A percentile compares a stretch with the other conserved stretches of the same genome.
phyloP scores from a whole-genome alignment of 2,329 filamentous ascomycete genomes.

The Verticillium isaacii region DNA sequence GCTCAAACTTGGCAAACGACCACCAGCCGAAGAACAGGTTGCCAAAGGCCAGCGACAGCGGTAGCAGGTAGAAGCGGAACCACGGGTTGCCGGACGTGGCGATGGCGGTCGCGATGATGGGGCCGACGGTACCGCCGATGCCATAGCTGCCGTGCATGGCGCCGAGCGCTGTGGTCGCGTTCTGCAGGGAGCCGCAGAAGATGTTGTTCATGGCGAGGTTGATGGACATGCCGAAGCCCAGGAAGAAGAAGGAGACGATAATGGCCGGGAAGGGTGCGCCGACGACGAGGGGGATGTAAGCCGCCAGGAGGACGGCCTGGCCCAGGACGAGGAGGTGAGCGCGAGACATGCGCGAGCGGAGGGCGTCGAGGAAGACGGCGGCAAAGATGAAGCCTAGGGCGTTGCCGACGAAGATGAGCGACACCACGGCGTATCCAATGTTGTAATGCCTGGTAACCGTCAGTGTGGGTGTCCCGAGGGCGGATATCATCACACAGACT shows the following conservation, averaged over 20 bases:
- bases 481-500: conserved; percentile 6
- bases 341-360: conserved; percentile 60
- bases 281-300: conserved; percentile 61
- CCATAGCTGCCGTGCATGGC: conserved; percentile 65
- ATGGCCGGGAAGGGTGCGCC: conserved; percentile 67
- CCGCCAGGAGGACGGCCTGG: conserved; percentile 51
- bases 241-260: conserved; percentile 63
- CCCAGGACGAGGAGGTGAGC: conserved; percentile 58
- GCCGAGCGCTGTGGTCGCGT: conserved; percentile 53
- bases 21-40: conserved; percentile 58
- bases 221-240: conserved; percentile 54
- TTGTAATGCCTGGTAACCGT: conserved; percentile 50
- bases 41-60: conserved; percentile 50
- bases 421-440: conserved; percentile 75
- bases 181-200: conserved; percentile 50
- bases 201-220: conserved; percentile 55
- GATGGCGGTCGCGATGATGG: conserved; percentile 70
- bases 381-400: conserved; percentile 72
- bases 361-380: conserved; percentile 62
- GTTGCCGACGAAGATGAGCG: conserved; percentile 75
- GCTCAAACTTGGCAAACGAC: conserved; percentile 67
- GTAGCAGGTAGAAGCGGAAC: conserved; percentile 69
- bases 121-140: conserved; percentile 60
- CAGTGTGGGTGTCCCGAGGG: not conserved
- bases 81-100: conserved; percentile 58